Evolutionary conservation across 1,284 basidiomycete species (phyloP).

Genomic region (Mycocalia duriaeana): DNA sequence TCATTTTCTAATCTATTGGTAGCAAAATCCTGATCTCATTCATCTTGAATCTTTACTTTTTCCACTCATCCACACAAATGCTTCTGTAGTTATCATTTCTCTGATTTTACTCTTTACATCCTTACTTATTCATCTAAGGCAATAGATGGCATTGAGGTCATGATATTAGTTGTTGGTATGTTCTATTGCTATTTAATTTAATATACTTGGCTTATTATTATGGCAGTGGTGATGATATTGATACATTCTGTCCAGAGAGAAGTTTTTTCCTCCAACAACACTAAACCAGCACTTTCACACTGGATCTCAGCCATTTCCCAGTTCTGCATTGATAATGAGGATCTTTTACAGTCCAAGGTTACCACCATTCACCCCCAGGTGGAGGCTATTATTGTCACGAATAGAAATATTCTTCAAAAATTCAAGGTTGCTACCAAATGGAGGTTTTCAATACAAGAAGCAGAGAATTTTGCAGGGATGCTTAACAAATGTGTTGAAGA

Average conservation of each 20-base stretch:
- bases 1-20: neutral
- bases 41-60: neutral
- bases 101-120: neutral
- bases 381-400: neutral
- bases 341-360: neutral
- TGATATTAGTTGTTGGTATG: neutral
- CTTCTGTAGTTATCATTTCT: neutral
- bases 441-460: neutral
- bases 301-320: neutral
- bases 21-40: neutral
- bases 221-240: neutral
- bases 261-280: neutral
- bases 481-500: neutral
- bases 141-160: neutral
- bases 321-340: neutral
- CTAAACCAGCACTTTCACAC: too few species aligned
- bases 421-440: neutral
- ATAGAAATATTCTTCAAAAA: neutral
- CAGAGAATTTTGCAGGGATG: neutral
- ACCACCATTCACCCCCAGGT: neutral
- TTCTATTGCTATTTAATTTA: neutral
- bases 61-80: neutral
- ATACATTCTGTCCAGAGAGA: neutral
- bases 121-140: neutral
- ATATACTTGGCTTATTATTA: neutral